Base-by-base conservation (phyloP, 2,329 filamentous ascomycete species). In the Aspergillus melleus region DNA sequence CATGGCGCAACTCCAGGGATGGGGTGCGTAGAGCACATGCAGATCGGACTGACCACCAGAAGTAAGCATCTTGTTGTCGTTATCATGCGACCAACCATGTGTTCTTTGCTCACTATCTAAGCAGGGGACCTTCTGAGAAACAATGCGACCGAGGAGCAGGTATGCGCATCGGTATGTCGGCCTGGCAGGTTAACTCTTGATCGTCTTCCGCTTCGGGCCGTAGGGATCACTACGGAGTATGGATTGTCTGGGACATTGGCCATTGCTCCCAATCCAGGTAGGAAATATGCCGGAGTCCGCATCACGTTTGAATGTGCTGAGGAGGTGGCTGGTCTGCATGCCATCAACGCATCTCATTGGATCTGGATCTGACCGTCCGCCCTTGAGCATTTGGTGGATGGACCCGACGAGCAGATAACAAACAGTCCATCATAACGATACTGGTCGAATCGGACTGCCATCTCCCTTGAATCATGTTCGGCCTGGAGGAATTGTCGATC, bases 81-180 rank as follows among this genome's bases (percentile, higher is more conserved):
- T 30, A 22, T 44, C 22, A 30, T 56, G 19, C 32, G 29, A 56
- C 54, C 49, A 32, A 49, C 54, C 32, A 56, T 55, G 30, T 56
- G 54, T 29, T 49, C 51, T 19, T 56, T 9, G 19, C 32, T 49
- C 19, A 49, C 26, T 29, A 29, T 29, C 26, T 29, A 55, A 55
- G 53, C 53, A 44, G 53, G 44, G 53, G 49, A 42, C 26, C 26
- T 29, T 42, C n/a, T 49, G 22, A 56, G 32, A 24, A 20, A 42
- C 32, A 42, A 50, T 50, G 54, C 46, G 46, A 56, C 32, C 54
- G 47, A 49, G 16, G 26, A 16, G 19, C 16, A 46, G n/a, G 42
- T 19, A n/a, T 20, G 42, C 42, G 19, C 42, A 46, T 24, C 19
- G 44, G 44, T 10, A 24, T 24, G 20, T 47, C 44, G 44, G 44